Conservation (phyloP, 305 asterid species). For the Solanum hybrid region DNA sequence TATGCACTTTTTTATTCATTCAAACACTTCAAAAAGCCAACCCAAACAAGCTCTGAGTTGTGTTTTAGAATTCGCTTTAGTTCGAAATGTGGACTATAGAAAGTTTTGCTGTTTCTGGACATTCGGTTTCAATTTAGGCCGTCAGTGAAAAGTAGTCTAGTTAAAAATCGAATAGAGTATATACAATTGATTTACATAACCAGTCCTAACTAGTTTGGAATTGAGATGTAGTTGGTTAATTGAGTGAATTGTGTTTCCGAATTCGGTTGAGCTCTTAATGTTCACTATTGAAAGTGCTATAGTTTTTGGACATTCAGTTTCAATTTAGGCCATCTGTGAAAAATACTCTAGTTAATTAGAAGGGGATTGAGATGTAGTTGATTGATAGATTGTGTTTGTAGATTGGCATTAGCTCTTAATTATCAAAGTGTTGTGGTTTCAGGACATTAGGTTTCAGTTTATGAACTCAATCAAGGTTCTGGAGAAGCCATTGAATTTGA, state of each 20-base stretch:
- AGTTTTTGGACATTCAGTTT: background rate
- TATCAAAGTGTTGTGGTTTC: background rate
- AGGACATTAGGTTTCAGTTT: conserved; percentile 81
- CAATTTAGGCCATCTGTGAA: background rate
- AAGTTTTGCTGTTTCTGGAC: background rate
- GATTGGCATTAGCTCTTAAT: background rate
- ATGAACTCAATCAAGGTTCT: conserved; percentile 59
- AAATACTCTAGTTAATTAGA: background rate
- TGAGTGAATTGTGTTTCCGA: background rate
- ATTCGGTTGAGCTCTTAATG: background rate
- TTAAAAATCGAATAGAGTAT: background rate
- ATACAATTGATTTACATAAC: background rate
- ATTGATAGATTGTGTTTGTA: background rate
- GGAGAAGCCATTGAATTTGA: conserved; percentile 73
- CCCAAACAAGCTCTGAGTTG: background rate
- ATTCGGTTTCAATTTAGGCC: background rate
- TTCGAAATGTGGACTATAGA: background rate
- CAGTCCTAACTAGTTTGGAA: background rate
- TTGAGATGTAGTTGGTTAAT: background rate
- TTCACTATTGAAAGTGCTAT: background rate
- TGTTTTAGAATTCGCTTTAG: background rate
- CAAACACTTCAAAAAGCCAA: background rate
- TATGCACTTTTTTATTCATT: background rate
- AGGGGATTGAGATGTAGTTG: background rate
- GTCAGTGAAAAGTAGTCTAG: background rate